phyloP scores from a whole-genome alignment of 73 alveolate species.

The Durusdinium trenchii region DNA sequence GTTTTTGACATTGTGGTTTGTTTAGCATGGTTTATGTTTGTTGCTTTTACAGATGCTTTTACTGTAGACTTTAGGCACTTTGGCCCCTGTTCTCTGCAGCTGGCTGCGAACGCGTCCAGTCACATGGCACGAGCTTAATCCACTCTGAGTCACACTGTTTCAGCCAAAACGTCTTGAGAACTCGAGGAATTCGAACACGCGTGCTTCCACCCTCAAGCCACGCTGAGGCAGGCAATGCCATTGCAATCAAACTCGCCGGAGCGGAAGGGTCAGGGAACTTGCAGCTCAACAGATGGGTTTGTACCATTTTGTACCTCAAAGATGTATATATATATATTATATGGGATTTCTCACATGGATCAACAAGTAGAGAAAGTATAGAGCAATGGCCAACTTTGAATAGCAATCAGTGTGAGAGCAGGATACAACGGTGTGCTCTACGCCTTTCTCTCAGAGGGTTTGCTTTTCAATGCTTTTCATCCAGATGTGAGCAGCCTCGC shows the following conservation, averaged over 20 bases:
- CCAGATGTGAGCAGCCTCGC: not conserved
- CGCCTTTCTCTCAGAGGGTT: conserved; percentile 21
- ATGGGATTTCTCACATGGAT: too few relatives aligned
- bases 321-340: not conserved
- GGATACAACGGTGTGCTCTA: conserved; percentile 41
- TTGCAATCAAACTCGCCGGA: conserved; percentile 1
- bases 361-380: too few relatives aligned
- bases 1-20: not conserved
- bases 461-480: not conserved
- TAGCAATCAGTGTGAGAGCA: too few relatives aligned
- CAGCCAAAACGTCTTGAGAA: not conserved
- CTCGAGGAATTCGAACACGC: too few relatives aligned
- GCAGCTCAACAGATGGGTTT: not conserved
- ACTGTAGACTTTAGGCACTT: conserved; percentile 32
- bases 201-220: too few relatives aligned
- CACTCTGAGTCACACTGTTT: too few relatives aligned
- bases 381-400: too few relatives aligned
- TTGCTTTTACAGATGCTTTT: not conserved
- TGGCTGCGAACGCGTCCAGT: conserved; percentile 71
- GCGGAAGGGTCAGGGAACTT: not conserved
- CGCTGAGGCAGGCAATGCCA: not conserved
- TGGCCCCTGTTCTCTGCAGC: conserved; percentile 86
- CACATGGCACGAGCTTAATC: not conserved
- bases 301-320: not conserved
- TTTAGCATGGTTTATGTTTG: not conserved